Evolutionary conservation across 805 yeast genomes (phyloP).

Genomic region (Cyberlindnera veronae): DNA sequence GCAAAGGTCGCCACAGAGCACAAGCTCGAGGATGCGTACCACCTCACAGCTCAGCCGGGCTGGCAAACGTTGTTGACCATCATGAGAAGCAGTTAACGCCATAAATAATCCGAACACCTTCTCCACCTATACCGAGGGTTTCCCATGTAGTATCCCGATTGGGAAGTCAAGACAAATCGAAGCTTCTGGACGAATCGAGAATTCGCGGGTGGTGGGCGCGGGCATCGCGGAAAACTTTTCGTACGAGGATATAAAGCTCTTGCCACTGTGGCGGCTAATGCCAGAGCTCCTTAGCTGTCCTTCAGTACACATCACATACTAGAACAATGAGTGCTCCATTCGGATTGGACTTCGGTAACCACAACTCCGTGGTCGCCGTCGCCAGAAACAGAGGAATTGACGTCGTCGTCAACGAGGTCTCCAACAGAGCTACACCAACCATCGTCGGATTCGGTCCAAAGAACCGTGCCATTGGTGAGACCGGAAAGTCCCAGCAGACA

Average conservation of each 20-base stretch:
- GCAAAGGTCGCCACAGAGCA: slow-evolving; percentile 43
- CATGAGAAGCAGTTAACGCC: slow-evolving; percentile 26
- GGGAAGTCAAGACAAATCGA: slow-evolving; percentile 8
- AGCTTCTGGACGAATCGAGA: slow-evolving; percentile 9
- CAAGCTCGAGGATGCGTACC: slow-evolving; percentile 43
- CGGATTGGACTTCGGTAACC: slow-evolving; percentile 97
- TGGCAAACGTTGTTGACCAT: slow-evolving; percentile 79
- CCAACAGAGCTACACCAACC: slow-evolving; percentile 94
- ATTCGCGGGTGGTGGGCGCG: slow-evolving; percentile 1
- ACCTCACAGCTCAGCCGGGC: slow-evolving; percentile 58
- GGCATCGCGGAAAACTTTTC: slow-evolving; percentile 14
- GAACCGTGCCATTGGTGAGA: slow-evolving; percentile 91
- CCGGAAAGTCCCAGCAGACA: slow-evolving; percentile 94
- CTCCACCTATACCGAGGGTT: not conserved
- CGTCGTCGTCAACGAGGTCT: slow-evolving; percentile 96
- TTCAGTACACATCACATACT: not conserved
- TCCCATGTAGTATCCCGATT: too few relatives aligned
- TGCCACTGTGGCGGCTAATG: too few relatives aligned
- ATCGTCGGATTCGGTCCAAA: slow-evolving; percentile 88
- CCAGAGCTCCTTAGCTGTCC: too few relatives aligned
- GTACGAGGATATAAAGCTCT: slow-evolving; percentile 5
- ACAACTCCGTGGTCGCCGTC: slow-evolving; percentile 89
- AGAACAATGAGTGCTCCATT: slow-evolving; percentile 85
- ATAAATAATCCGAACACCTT: not conserved
- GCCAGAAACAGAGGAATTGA: slow-evolving; percentile 99